phyloP scores from a whole-genome alignment of 306 rosid genomes.

The Castanea crenata region DNA sequence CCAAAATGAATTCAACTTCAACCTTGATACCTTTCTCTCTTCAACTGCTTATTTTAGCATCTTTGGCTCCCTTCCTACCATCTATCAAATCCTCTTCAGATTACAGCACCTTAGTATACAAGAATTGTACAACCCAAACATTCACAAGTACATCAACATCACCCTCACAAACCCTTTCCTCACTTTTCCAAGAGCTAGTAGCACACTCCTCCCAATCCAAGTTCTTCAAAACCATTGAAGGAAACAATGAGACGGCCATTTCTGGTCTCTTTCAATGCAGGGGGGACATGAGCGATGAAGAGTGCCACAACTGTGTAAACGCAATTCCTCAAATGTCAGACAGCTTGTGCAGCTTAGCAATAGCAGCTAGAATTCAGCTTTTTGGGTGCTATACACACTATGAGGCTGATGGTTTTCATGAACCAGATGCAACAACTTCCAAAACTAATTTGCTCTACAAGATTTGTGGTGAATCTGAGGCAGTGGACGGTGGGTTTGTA shows the following conservation, averaged over 20 bases:
- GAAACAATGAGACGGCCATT: constrained; percentile 13
- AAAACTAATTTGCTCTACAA: constrained; percentile 31
- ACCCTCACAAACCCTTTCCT: constrained; percentile 43
- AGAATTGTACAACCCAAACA: constrained; percentile 45
- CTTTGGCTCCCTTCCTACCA: constrained; percentile 21
- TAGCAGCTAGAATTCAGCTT: constrained; percentile 59
- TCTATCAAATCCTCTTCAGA: constrained; percentile 31
- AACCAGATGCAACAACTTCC: not conserved
- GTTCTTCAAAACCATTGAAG: constrained; percentile 48
- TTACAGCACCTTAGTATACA: constrained; percentile 46
- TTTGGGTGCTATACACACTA: constrained; percentile 59
- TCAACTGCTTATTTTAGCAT: constrained; percentile 5
- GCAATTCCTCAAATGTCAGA: constrained; percentile 34
- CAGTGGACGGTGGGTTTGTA: constrained; percentile 5
- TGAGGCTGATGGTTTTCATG: constrained; percentile 18
- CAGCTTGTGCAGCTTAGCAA: constrained; percentile 39
- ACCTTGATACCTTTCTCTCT: constrained; percentile 23
- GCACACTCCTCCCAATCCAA: constrained; percentile 48
- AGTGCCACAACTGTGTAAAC: constrained; percentile 56
- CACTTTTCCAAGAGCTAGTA: constrained; percentile 51
- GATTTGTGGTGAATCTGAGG: constrained; percentile 36
- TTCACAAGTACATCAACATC: constrained; percentile 8
- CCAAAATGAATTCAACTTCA: not conserved
- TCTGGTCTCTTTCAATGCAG: constrained; percentile 72
- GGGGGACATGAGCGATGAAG: constrained; percentile 37